Percentiles rank a stretch among this genome's conserved stretches.
phyloP scores from a whole-genome alignment of 2,329 filamentous ascomycete genomes.

The Ophiostoma sp. region DNA sequence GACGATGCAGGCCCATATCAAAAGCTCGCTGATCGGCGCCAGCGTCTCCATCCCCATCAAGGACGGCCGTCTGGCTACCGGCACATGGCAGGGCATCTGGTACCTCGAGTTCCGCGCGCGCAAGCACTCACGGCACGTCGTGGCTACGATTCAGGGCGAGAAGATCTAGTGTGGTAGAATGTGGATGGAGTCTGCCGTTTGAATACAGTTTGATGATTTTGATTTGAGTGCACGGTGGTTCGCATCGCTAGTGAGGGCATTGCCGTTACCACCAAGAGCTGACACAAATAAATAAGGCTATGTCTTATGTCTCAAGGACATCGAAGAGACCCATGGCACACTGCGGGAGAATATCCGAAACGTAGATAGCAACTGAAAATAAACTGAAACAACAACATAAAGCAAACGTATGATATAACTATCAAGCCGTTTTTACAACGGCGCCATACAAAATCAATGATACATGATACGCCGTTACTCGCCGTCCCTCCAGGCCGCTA shows the following conservation, averaged over 20 bases:
- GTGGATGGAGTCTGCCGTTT: no score
- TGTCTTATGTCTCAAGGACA: no score
- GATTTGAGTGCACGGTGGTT: no score
- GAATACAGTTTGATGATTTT: no score
- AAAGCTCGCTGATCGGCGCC: constrained; percentile 80
- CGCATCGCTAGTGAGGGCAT: no score
- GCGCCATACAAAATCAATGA: constrained; percentile 6
- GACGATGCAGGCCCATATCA: constrained; percentile 72
- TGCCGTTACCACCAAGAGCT: no score
- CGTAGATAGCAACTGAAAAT: not conserved
- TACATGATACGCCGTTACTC: constrained; percentile 3
- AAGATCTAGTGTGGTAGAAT: constrained; percentile 34
- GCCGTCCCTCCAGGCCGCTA: not conserved
- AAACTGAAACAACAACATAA: not conserved
- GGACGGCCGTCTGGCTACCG: constrained; percentile 67
- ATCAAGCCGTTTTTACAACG: not conserved
- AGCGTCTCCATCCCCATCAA: constrained; percentile 87
- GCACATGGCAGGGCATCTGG: constrained; percentile 86
- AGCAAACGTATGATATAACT: not conserved
- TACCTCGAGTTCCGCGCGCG: constrained; percentile 80
- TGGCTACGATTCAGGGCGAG: constrained; percentile 93
- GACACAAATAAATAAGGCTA: no score
- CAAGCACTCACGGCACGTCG: constrained; percentile 72
- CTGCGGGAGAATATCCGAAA: not conserved
- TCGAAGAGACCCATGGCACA: no score